Evolutionary conservation across 2,329 filamentous ascomycete species (phyloP).

Genomic region (Cytospora paraplurivora): DNA sequence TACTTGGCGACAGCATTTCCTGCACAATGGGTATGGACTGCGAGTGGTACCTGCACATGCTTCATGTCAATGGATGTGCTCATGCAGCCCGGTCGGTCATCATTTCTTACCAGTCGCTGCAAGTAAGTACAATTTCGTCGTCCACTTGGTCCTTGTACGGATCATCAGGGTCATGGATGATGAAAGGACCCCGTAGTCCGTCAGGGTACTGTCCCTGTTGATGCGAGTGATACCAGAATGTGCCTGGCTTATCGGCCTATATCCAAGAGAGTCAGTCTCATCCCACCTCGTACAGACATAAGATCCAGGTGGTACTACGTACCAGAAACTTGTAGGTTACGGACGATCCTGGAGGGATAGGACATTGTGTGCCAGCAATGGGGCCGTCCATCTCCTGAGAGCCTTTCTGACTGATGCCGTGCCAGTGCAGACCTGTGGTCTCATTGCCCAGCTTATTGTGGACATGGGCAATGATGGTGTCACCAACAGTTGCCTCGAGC

Average conservation of each 20-base stretch:
- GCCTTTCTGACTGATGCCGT: slow-evolving; percentile 58
- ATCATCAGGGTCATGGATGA: slow-evolving; percentile 57
- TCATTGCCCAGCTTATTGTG: slow-evolving; percentile 56
- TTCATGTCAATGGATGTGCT: not conserved
- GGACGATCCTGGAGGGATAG: slow-evolving; percentile 52
- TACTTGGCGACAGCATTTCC: slow-evolving; percentile 44
- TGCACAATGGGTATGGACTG: slow-evolving; percentile 42
- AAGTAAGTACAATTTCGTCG: slow-evolving; percentile 53
- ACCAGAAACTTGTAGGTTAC: slow-evolving; percentile 57
- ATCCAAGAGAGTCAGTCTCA: slow-evolving; percentile 10
- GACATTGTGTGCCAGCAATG: slow-evolving; percentile 55
- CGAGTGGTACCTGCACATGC: slow-evolving; percentile 44
- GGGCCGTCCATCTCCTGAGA: slow-evolving; percentile 63
- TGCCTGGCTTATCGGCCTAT: slow-evolving; percentile 46
- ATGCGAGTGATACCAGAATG: slow-evolving; percentile 64
- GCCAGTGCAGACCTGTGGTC: slow-evolving; percentile 57
- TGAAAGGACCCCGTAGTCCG: slow-evolving; percentile 58
- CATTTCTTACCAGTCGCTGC: slow-evolving; percentile 41
- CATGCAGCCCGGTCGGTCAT: not conserved
- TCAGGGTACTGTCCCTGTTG: slow-evolving; percentile 67
- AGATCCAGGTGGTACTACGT: slow-evolving; percentile 29
- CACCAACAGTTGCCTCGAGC: slow-evolving; percentile 54
- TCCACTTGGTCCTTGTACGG: slow-evolving; percentile 54
- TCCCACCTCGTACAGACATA: not conserved
- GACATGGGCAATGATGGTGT: slow-evolving; percentile 52